Evolutionary conservation across 345 rosid genomes (phyloP).

Genomic region (Syzygium aromaticum): DNA sequence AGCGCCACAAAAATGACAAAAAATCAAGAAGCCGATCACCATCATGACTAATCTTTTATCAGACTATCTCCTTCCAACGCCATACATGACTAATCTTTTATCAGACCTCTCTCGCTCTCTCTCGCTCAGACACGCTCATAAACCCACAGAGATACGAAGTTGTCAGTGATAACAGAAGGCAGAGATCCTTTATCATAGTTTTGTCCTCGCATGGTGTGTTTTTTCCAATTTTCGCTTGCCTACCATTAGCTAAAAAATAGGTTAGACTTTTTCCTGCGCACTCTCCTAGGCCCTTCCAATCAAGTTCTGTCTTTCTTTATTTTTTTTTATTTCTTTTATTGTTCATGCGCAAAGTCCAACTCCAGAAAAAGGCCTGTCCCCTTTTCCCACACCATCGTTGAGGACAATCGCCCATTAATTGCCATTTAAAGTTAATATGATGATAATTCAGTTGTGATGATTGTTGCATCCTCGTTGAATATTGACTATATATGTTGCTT

Average conservation of each 20-base stretch:
- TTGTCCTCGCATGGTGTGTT: neutral
- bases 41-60: neutral
- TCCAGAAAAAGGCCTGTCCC: constrained; percentile 20
- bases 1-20: neutral
- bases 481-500: neutral
- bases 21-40: neutral
- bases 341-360: constrained; percentile 1
- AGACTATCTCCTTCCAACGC: neutral
- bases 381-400: constrained; percentile 10
- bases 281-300: neutral
- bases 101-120: neutral
- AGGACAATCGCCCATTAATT: neutral
- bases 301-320: neutral
- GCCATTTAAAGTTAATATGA: neutral
- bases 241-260: neutral
- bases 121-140: constrained; percentile 3
- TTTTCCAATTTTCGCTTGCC: neutral
- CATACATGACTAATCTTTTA: neutral
- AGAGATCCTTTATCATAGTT: constrained; percentile 26
- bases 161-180: constrained; percentile 39
- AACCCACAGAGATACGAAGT: constrained; percentile 27
- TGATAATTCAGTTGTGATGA: neutral
- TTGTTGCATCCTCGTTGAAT: neutral
- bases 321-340: neutral
- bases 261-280: neutral